A percentile compares a stretch with the other conserved stretches of the same genome.
phyloP scores from a whole-genome alignment of 495 filamentous ascomycete species.

The Neurospora sp. region DNA sequence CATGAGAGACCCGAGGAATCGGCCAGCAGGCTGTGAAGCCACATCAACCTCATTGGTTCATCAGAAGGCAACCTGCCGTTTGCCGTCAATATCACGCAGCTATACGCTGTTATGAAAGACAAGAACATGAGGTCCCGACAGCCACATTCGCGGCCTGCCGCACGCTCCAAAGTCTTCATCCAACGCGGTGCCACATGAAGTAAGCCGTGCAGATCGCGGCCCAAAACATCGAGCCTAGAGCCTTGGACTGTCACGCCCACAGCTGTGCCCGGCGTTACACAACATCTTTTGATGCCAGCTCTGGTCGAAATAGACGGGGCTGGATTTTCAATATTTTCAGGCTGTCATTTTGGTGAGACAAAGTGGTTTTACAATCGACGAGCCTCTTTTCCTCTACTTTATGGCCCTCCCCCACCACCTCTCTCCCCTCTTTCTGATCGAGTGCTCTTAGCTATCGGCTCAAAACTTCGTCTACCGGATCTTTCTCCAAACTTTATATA shows the following conservation, averaged over 20 bases:
- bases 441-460: no score
- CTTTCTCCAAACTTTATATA: no score
- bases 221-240: background rate
- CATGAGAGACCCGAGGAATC: background rate
- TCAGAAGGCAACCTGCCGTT: background rate
- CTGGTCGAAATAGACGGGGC: background rate
- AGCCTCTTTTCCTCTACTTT: no score
- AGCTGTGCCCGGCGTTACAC: background rate
- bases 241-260: background rate
- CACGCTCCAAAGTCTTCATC: background rate
- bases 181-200: no score
- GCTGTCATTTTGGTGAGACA: no score
- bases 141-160: background rate
- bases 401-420: no score
- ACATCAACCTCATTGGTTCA: background rate
- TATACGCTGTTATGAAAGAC: background rate
- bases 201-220: no score
- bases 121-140: background rate
- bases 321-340: background rate
- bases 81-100: background rate
- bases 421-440: background rate
- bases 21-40: background rate
- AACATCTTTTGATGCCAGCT: background rate
- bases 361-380: no score
- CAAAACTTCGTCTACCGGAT: no score